A percentile compares a stretch with the other conserved stretches of the same genome.
Conservation (phyloP, 805 yeast genomes). For the Zygoascus tannicola region DNA sequence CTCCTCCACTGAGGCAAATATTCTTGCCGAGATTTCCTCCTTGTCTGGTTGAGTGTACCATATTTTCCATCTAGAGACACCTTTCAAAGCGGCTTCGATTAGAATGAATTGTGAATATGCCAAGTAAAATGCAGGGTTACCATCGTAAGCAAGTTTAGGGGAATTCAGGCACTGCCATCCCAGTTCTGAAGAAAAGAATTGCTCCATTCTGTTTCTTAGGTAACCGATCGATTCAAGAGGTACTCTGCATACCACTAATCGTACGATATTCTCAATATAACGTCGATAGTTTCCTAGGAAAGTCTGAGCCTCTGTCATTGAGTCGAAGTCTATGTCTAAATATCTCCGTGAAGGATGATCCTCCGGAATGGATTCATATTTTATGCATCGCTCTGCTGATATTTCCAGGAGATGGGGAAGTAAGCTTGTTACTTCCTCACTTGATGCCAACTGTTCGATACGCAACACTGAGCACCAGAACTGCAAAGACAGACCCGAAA, state of each 20-base stretch:
- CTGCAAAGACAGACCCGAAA: conserved; percentile 82
- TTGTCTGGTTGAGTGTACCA: conserved; percentile 65
- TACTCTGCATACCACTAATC: conserved; percentile 77
- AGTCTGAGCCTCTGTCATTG: conserved; percentile 65
- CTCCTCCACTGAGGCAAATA: conserved; percentile 60
- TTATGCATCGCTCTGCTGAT: conserved; percentile 68
- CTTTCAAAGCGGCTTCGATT: conserved; percentile 83
- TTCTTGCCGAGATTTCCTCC: conserved; percentile 43
- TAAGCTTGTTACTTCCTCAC: conserved; percentile 37
- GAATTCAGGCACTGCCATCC: conserved; percentile 55
- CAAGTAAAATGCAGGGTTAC: conserved; percentile 54
- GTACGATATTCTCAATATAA: conserved; percentile 80
- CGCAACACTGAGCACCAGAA: conserved; percentile 91
- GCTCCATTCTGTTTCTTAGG: conserved; percentile 65
- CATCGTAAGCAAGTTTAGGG: conserved; percentile 39
- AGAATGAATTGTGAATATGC: conserved; percentile 78
- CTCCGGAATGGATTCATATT: conserved; percentile 59
- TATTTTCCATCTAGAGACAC: conserved; percentile 89
- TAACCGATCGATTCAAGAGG: conserved; percentile 76
- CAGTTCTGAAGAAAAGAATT: conserved; percentile 54
- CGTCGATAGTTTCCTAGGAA: conserved; percentile 75
- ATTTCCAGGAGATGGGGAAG: conserved; percentile 63
- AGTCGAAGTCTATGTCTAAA: conserved; percentile 81
- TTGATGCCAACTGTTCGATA: conserved; percentile 50
- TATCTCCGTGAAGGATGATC: conserved; percentile 55